Conservation (phyloP, 2,329 filamentous ascomycete genomes). For the Stylonectria norvegica region DNA sequence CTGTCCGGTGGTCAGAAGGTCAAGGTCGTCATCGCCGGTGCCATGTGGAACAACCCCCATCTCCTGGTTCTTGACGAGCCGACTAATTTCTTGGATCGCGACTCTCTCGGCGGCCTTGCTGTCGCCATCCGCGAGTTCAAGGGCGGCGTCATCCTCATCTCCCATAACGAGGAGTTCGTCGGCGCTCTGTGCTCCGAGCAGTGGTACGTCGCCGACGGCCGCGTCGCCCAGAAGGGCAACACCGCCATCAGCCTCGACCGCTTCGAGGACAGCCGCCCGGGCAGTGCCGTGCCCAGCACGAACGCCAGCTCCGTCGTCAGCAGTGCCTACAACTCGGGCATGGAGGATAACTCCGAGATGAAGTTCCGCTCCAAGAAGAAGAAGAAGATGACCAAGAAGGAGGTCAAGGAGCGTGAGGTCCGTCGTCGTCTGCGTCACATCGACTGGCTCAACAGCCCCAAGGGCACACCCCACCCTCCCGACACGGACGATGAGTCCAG, state of each 20-base stretch:
- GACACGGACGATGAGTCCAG: slow-evolving; percentile 74
- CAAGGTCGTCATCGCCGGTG: slow-evolving; percentile 94
- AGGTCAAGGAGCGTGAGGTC: slow-evolving; percentile 89
- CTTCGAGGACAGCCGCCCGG: slow-evolving; percentile 79
- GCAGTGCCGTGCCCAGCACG: slow-evolving; percentile 52
- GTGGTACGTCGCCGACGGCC: slow-evolving; percentile 88
- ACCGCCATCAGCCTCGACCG: slow-evolving; percentile 71
- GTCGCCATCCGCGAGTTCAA: slow-evolving; percentile 97
- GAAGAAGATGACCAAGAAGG: slow-evolving; percentile 98
- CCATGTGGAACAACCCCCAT: slow-evolving; percentile 99
- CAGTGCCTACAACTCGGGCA: slow-evolving; percentile 70
- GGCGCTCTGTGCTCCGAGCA: slow-evolving; percentile 93
- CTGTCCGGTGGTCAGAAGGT: slow-evolving; percentile 97
- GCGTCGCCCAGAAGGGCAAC: slow-evolving; percentile 79
- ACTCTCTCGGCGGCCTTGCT: slow-evolving; percentile 94
- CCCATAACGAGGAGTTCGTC: slow-evolving; percentile 98
- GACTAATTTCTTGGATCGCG: slow-evolving; percentile 98
- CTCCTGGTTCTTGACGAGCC: slow-evolving; percentile 96
- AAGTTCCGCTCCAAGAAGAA: slow-evolving; percentile 90
- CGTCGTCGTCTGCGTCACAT: slow-evolving; percentile 83
- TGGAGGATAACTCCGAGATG: slow-evolving; percentile 73
- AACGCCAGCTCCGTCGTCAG: slow-evolving; percentile 55
- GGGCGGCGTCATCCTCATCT: slow-evolving; percentile 98
- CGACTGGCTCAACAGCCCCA: slow-evolving; percentile 78
- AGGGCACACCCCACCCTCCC: slow-evolving; percentile 73